phyloP scores from a whole-genome alignment of 306 rosid genomes.

The Quercus variabilis region DNA sequence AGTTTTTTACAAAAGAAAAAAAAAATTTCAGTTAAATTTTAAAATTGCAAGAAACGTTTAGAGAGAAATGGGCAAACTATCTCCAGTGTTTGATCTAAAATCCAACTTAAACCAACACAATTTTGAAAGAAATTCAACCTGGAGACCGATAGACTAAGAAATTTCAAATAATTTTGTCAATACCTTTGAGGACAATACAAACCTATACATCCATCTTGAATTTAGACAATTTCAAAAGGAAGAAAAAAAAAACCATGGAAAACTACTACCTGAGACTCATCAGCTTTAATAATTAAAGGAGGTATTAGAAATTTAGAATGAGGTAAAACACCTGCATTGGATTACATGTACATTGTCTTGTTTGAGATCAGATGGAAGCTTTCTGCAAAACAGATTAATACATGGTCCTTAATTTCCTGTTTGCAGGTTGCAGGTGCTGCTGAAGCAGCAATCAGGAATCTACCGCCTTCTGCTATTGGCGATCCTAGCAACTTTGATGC shows the following conservation, averaged over 20 bases:
- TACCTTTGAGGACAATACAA: slow-evolving; percentile 86
- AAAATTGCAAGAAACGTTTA: too few species aligned
- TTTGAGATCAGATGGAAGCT: background rate
- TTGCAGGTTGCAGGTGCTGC: slow-evolving; percentile 77
- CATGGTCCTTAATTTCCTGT: slow-evolving; percentile 15
- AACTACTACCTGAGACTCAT: background rate
- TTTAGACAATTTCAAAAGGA: slow-evolving; percentile 21
- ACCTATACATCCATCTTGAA: slow-evolving; percentile 58
- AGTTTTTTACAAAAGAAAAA: too few species aligned
- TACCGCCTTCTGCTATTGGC: slow-evolving; percentile 90
- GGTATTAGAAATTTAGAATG: background rate
- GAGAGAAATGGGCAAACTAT: too few species aligned
- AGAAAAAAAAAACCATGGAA: background rate
- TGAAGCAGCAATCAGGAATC: slow-evolving; percentile 67
- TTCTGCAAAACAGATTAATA: background rate
- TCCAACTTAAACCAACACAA: too few species aligned
- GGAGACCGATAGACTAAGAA: too few species aligned
- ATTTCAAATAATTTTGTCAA: slow-evolving; percentile 44
- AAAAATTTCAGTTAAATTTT: too few species aligned
- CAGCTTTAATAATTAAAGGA: background rate
- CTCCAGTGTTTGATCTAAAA: too few species aligned
- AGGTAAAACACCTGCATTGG: background rate
- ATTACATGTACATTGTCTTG: background rate
- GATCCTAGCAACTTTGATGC: slow-evolving; percentile 85
- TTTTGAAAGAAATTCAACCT: too few species aligned